Evolutionary conservation across 2,329 filamentous ascomycete species (phyloP).

Genomic region (Coniochaeta prunicola): DNA sequence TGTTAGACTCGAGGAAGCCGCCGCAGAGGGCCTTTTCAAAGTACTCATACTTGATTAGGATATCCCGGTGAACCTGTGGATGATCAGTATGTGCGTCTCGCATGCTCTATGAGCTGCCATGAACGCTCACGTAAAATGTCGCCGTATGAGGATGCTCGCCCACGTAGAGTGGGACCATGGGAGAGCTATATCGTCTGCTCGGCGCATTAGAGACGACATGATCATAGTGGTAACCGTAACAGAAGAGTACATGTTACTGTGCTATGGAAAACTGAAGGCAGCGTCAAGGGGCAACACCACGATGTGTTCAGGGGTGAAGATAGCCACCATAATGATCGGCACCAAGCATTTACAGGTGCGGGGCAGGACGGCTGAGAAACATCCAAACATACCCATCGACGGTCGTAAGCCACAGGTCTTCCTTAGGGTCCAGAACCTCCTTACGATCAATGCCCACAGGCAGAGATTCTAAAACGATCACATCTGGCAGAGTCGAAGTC

Average conservation of each 20-base stretch:
- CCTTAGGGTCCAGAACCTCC: constrained; percentile 28
- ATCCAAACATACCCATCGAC: constrained; percentile 33
- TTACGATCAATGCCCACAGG: constrained; percentile 21
- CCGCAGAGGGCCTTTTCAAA: constrained; percentile 42
- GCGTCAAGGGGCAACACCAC: background rate
- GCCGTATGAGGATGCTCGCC: constrained; percentile 31
- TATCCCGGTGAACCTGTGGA: constrained; percentile 34
- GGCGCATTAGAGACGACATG: constrained; percentile 7
- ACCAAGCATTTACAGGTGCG: background rate
- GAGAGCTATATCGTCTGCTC: constrained; percentile 34
- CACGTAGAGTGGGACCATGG: constrained; percentile 36
- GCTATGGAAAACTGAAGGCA: background rate
- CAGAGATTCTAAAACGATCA: constrained; percentile 30
- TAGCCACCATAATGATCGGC: background rate
- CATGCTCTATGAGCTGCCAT: background rate
- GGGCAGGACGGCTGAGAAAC: background rate
- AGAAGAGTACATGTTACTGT: background rate
- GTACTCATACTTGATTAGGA: constrained; percentile 38
- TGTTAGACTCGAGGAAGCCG: constrained; percentile 35
- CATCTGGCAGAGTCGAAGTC: constrained; percentile 24
- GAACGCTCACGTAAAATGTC: constrained; percentile 30
- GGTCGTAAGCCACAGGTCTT: constrained; percentile 43
- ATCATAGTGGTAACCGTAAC: background rate
- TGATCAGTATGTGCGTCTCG: background rate
- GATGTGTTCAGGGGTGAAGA: background rate